A percentile compares a stretch with the other conserved stretches of the same genome.
These are phyloP conservation scores for Urochloa ruziziensis DNA, from an alignment of 176 grass and related monocot species.

Conservation along the genomic window DNA sequence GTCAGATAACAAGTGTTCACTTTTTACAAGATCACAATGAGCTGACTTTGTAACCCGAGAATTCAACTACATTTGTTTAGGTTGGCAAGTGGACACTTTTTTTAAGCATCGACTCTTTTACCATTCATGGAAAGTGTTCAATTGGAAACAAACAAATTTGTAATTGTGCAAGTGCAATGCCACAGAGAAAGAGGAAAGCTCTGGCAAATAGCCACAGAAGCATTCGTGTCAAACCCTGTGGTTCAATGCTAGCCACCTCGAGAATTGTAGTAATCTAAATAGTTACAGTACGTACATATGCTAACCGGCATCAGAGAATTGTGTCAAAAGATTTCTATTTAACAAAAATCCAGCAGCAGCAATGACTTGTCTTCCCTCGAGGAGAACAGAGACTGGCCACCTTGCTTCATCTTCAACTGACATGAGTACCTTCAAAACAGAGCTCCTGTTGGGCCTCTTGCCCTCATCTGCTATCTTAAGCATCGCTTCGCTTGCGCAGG, in stretches of 20 bases:
- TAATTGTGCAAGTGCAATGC: neutral
- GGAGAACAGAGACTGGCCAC: neutral
- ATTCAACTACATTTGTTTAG: neutral
- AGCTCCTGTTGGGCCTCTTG: slow-evolving; percentile 16
- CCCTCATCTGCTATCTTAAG: slow-evolving; percentile 6
- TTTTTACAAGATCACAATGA: too few species aligned
- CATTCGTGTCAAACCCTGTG: neutral
- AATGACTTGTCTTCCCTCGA: neutral
- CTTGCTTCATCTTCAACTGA: neutral
- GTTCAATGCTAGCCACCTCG: neutral
- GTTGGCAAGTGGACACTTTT: neutral
- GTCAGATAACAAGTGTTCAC: too few species aligned
- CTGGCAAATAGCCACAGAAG: neutral
- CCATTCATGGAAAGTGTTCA: neutral
- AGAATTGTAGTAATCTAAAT: neutral
- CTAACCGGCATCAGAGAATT: neutral
- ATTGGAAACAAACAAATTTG: too few species aligned
- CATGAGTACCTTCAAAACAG: neutral
- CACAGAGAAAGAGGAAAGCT: neutral
- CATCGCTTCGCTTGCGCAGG: neutral
- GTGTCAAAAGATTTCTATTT: neutral
- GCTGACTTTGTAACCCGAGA: neutral
- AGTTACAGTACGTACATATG: neutral
- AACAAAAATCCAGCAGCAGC: neutral
- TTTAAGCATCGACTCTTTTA: neutral